Conservation (phyloP, 768 basidiomycete species). For the Tylopilus plumbeoviolaceoides region DNA sequence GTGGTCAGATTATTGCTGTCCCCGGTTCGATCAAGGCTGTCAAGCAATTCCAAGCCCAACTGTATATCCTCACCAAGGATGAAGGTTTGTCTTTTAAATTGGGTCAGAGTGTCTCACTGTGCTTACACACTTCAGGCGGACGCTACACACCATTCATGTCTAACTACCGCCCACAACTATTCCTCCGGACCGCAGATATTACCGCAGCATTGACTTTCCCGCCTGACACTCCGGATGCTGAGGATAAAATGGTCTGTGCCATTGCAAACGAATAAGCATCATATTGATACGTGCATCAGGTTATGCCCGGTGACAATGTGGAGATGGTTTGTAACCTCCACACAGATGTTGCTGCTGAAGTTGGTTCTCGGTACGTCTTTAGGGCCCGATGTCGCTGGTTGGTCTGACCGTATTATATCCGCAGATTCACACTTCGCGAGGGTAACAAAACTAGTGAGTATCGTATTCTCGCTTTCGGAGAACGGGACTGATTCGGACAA, state of each 20-base stretch:
- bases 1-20: slow-evolving; percentile 87
- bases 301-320: slow-evolving; percentile 98
- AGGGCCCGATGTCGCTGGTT: neutral
- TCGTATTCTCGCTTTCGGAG: neutral
- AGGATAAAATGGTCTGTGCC: slow-evolving; percentile 76
- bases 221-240: slow-evolving; percentile 71
- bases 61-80: slow-evolving; percentile 55
- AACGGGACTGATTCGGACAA: slow-evolving; percentile 10
- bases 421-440: slow-evolving; percentile 85
- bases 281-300: slow-evolving; percentile 36
- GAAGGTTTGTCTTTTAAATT: slow-evolving; percentile 35
- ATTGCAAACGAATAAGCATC: neutral
- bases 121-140: slow-evolving; percentile 43
- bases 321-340: slow-evolving; percentile 84
- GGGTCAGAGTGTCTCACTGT: slow-evolving; percentile 52
- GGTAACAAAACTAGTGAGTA: slow-evolving; percentile 85
- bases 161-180: slow-evolving; percentile 94
- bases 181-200: slow-evolving; percentile 93
- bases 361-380: slow-evolving; percentile 64
- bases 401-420: neutral
- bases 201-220: slow-evolving; percentile 85
- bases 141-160: slow-evolving; percentile 90
- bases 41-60: slow-evolving; percentile 90
- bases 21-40: slow-evolving; percentile 92
- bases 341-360: slow-evolving; percentile 85